Base-by-base conservation (phyloP, 345 rosid species). In the Bruguiera sexangula region DNA sequence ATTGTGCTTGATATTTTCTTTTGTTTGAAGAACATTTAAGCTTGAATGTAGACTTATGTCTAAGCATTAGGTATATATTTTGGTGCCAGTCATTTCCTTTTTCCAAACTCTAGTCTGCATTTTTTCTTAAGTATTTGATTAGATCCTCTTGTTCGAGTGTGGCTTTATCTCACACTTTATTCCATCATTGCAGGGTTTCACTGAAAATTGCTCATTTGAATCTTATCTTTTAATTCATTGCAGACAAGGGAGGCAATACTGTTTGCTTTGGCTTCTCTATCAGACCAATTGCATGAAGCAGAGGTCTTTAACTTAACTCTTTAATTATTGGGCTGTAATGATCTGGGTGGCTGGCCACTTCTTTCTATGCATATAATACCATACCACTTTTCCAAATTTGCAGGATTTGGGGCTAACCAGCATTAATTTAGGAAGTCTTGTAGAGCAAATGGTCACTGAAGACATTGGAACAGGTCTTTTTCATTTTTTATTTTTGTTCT, bases 241-340 rank as follows among this genome's bases (percentile, higher is more conserved):
- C 85, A 93, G 98, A 85, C 82, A 66, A 83, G 86, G 79, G 98
- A 93, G 82, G 96, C 98, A 73, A 75, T 85, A 79, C 81, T 93
- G 61, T 93, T 83, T 83, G 88, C 96, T 75, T 77, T 93, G 85
- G 83, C 93, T 22, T 88, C 89, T 59, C 75, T 93, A 68, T 81
- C 96, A 26, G 97, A 93, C 37, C 91, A 91, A 67, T 81, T 93
- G 74, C 78, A 87, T 70, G 98, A 88, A 61, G 86, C 88, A 32
- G 96, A 88, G 97, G 97, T 91, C 64, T 70, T 82, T 78, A 59
- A 39, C 65, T 64, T 15, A 68, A 30, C n/a, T 46, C 34, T 56
- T 57, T 3, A 56, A 27, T 60, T 55, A 36, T 34, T 74, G 54
- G n/a, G 53, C 43, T 37, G 13, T 16, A 60, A 11, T 53, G n/a